Evolutionary conservation across 2,329 filamentous ascomycete genomes (phyloP).

Genomic region (Aspergillus piperis): DNA sequence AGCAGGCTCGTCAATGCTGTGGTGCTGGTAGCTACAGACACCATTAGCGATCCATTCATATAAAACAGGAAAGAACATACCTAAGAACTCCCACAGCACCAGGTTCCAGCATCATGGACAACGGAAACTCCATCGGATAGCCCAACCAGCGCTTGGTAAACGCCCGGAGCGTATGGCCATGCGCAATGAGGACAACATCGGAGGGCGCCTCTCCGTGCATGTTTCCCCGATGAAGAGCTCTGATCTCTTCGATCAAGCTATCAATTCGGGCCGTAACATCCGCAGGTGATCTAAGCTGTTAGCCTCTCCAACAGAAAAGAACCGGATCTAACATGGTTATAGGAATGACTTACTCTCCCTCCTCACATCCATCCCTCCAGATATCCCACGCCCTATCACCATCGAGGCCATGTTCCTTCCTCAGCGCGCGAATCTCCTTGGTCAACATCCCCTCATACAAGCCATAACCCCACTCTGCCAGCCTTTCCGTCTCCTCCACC

Average conservation of each 20-base stretch:
- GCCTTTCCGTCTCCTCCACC: conserved; percentile 52
- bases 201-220: conserved; percentile 44
- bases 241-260: conserved; percentile 45
- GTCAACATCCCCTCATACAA: conserved; percentile 61
- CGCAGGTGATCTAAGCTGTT: conserved; percentile 29
- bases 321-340: background rate
- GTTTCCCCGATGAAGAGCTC: conserved; percentile 39
- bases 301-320: conserved; percentile 1
- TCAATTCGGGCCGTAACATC: conserved; percentile 47
- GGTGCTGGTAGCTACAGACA: conserved; percentile 36
- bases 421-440: conserved; percentile 51
- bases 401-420: conserved; percentile 53
- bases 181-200: conserved; percentile 45
- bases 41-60: background rate
- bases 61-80: conserved; percentile 21
- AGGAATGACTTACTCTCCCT: conserved; percentile 49
- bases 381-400: conserved; percentile 56
- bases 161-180: conserved; percentile 49
- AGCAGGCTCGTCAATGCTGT: conserved; percentile 43
- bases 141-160: conserved; percentile 52
- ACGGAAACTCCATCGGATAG: conserved; percentile 42
- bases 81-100: conserved; percentile 48
- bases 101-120: conserved; percentile 49
- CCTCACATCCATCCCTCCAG: conserved; percentile 61
- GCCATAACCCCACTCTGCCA: conserved; percentile 66